A percentile compares a stretch with the other conserved stretches of the same genome.
Evolutionary conservation across 768 basidiomycete genomes (phyloP).

Genomic region (Trametopsis cervina): DNA sequence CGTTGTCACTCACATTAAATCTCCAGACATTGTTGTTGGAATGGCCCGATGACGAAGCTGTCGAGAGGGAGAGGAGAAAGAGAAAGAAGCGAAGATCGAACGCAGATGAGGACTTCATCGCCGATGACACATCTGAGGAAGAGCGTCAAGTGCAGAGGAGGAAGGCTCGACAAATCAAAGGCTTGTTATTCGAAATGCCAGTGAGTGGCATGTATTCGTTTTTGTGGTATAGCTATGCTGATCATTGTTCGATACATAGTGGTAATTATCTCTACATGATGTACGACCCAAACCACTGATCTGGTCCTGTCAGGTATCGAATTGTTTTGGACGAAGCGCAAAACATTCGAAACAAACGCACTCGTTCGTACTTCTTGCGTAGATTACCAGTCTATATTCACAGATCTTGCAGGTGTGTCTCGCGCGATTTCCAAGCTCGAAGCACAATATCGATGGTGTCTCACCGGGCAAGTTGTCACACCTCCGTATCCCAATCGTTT

Average conservation of each 20-base stretch:
- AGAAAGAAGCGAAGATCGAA: slow-evolving; percentile 18
- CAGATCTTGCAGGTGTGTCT: slow-evolving; percentile 26
- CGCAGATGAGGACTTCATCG: slow-evolving; percentile 20
- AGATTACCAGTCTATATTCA: not conserved
- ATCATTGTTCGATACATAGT: not conserved
- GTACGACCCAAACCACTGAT: too few relatives aligned
- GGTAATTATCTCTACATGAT: too few relatives aligned
- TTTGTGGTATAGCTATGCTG: not conserved
- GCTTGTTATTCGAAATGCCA: slow-evolving; percentile 44
- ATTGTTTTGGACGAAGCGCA: slow-evolving; percentile 54
- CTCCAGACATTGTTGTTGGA: slow-evolving; percentile 48
- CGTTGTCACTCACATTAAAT: too few relatives aligned
- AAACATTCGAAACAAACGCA: slow-evolving; percentile 34
- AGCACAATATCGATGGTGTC: slow-evolving; percentile 53
- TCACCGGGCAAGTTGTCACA: slow-evolving; percentile 43
- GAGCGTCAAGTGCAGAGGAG: slow-evolving; percentile 29
- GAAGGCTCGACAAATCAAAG: slow-evolving; percentile 28
- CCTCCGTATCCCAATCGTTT: not conserved
- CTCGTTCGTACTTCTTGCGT: slow-evolving; percentile 29
- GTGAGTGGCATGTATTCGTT: slow-evolving; percentile 23
- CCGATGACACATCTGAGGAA: slow-evolving; percentile 17
- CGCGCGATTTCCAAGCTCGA: slow-evolving; percentile 48
- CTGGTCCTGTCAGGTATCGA: slow-evolving; percentile 32
- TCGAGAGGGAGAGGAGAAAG: slow-evolving; percentile 32
- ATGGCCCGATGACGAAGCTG: slow-evolving; percentile 44